Evolutionary conservation across 192 early-diverging fungal genomes (phyloP).

Genomic region (Coemansia umbellata): DNA sequence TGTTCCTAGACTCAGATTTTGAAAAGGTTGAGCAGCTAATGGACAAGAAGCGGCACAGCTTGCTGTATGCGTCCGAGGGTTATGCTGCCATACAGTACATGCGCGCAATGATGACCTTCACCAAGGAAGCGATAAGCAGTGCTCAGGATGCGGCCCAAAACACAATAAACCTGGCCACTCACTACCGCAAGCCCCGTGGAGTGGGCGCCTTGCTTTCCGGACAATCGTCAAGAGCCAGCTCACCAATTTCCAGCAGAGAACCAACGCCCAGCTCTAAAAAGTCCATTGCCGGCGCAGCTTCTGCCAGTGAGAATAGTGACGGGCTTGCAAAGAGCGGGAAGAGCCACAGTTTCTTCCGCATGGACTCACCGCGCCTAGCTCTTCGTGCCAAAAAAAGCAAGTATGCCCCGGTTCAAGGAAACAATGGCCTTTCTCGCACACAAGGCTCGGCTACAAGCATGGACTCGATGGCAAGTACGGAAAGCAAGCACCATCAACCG

Average conservation of each 20-base stretch:
- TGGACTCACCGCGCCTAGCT: conserved; percentile 31
- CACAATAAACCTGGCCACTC: conserved; percentile 58
- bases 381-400: conserved; percentile 28
- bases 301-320: conserved; percentile 41
- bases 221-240: conserved; percentile 41
- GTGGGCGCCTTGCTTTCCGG: conserved; percentile 30
- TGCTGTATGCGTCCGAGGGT: conserved; percentile 73
- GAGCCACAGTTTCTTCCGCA: conserved; percentile 12
- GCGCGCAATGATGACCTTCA: conserved; percentile 75
- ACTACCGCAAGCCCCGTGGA: conserved; percentile 59
- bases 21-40: conserved; percentile 62
- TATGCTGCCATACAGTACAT: conserved; percentile 67
- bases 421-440: not conserved
- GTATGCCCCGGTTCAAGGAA: not conserved
- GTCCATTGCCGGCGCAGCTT: conserved; percentile 54
- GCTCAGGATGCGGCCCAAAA: conserved; percentile 62
- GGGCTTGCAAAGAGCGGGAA: conserved; percentile 5
- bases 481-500: not conserved
- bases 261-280: conserved; percentile 36
- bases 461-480: conserved; percentile 3
- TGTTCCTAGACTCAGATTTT: conserved; percentile 78
- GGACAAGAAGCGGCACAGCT: conserved; percentile 36
- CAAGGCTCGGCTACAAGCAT: conserved; percentile 11
- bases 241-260: conserved; percentile 47
- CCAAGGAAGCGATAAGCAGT: conserved; percentile 58